phyloP scores from a whole-genome alignment of 345 rosid genomes.

The Durio zibethinus region DNA sequence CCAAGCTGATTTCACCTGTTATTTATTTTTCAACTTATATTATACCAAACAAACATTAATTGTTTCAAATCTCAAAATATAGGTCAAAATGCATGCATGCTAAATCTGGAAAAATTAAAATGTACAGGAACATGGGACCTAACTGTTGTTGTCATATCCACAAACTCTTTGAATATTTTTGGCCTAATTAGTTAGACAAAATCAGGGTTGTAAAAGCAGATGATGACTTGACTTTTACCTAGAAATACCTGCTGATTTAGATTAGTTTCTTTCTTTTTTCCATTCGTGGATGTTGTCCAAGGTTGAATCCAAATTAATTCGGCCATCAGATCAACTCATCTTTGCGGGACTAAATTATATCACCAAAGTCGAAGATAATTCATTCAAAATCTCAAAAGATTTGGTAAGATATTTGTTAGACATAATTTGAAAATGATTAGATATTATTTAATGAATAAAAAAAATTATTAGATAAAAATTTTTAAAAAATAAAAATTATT shows the following conservation, averaged over 20 bases:
- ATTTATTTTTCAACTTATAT: constrained; percentile 23
- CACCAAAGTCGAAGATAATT: too few relatives aligned
- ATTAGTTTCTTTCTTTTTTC: too few relatives aligned
- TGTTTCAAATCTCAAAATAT: constrained; percentile 26
- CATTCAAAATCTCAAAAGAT: too few relatives aligned
- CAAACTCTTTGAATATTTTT: background rate
- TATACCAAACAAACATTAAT: constrained; percentile 47
- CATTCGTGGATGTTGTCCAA: background rate
- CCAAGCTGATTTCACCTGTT: background rate
- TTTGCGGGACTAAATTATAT: too few relatives aligned
- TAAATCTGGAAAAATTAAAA: background rate
- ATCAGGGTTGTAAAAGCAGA: background rate
- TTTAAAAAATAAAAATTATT: too few relatives aligned
- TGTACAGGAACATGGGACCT: background rate
- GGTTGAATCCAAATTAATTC: too few relatives aligned
- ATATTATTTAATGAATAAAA: too few relatives aligned
- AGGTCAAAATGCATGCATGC: constrained; percentile 24
- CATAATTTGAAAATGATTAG: too few relatives aligned
- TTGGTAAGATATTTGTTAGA: too few relatives aligned
- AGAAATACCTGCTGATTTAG: background rate
- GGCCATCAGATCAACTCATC: too few relatives aligned
- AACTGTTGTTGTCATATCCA: background rate
- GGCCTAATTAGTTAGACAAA: background rate
- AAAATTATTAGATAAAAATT: too few relatives aligned
- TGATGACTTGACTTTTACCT: background rate